Evolutionary conservation across 2,329 filamentous ascomycete species (phyloP).

Genomic region (Clonostachys rosea): DNA sequence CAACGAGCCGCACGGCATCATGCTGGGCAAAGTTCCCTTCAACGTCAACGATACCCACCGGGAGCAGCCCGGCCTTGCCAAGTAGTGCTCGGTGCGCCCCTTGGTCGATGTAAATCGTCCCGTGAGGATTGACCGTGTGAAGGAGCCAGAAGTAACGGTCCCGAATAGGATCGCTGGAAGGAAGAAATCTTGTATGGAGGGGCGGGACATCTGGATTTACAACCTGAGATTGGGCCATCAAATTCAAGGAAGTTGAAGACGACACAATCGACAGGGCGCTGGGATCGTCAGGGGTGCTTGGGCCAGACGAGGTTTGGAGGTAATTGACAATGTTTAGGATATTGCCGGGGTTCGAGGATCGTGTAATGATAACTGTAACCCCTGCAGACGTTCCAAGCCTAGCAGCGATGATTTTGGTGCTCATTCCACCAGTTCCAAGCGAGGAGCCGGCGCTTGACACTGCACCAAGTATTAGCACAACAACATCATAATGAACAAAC

Average conservation of each 20-base stretch:
- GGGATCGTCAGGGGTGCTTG: constrained; percentile 21
- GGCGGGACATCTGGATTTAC: constrained; percentile 42
- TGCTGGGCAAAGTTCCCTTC: constrained; percentile 87
- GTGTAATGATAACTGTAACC: constrained; percentile 92
- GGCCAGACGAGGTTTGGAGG: constrained; percentile 48
- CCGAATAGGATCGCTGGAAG: constrained; percentile 76
- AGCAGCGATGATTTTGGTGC: constrained; percentile 93
- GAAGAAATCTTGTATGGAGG: constrained; percentile 89
- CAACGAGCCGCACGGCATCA: constrained; percentile 83
- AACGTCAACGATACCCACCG: constrained; percentile 86
- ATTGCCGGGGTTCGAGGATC: constrained; percentile 89
- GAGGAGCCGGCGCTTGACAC: constrained; percentile 86
- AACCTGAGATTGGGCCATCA: constrained; percentile 17
- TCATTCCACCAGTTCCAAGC: constrained; percentile 93
- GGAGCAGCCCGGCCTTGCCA: constrained; percentile 81
- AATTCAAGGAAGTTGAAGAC: constrained; percentile 35
- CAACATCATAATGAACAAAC: background rate
- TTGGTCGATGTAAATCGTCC: constrained; percentile 88
- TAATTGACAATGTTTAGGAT: constrained; percentile 83
- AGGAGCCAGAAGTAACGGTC: constrained; percentile 97
- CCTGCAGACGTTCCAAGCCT: constrained; percentile 89
- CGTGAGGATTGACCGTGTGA: constrained; percentile 85
- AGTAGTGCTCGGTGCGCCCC: constrained; percentile 78
- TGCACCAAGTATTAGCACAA: constrained; percentile 16
- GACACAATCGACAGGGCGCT: constrained; percentile 18